Evolutionary conservation across 768 basidiomycete species (phyloP).

Genomic region (Mycena alexandri): DNA sequence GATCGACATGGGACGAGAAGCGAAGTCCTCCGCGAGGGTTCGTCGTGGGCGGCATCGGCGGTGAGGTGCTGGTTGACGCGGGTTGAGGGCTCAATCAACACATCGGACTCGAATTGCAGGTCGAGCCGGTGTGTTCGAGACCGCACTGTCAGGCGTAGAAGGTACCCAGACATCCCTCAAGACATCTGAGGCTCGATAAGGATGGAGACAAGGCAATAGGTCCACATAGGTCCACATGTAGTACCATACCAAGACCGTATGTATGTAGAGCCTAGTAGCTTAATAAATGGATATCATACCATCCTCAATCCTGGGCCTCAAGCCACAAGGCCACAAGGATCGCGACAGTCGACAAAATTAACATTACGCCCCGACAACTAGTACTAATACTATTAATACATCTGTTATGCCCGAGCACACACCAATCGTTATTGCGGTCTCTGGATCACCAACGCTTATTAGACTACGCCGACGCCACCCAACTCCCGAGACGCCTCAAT

Average conservation of each 20-base stretch:
- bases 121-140: neutral
- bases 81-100: no score
- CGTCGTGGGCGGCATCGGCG: conserved; percentile 88
- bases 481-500: conserved; percentile 26
- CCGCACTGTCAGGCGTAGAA: no score
- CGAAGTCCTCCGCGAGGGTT: conserved; percentile 98
- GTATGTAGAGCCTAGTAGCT: no score
- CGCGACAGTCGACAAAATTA: neutral
- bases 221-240: no score
- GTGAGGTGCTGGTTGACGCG: conserved; percentile 35
- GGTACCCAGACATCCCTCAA: no score
- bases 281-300: no score
- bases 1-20: conserved; percentile 90
- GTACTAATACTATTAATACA: conserved; percentile 28
- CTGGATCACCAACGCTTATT: conserved; percentile 14
- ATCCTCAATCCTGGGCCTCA: no score
- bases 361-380: neutral
- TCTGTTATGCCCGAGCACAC: conserved; percentile 4
- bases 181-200: no score
- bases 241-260: no score
- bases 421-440: conserved; percentile 20
- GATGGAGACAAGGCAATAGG: no score
- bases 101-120: neutral
- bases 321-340: no score
- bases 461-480: conserved; percentile 4